phyloP scores from a whole-genome alignment of 129 eudicot genomes.

The Calendula officinalis region DNA sequence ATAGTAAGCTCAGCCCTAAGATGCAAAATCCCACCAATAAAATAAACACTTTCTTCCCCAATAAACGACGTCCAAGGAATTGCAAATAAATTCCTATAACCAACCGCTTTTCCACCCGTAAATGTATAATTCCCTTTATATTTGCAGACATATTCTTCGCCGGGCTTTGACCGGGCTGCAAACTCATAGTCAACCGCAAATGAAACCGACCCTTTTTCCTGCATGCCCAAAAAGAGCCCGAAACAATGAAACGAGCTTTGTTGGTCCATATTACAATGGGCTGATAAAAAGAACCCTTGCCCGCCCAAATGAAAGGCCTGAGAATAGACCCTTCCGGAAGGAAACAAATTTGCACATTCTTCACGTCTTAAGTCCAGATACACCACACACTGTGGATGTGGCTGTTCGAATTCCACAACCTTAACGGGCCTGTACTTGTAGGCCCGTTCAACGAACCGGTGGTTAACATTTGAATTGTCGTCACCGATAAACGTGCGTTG shows the following conservation, averaged over 20 bases:
- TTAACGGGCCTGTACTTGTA: slow-evolving; percentile 73
- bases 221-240: slow-evolving; percentile 86
- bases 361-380: slow-evolving; percentile 68
- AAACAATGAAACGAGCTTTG: slow-evolving; percentile 64
- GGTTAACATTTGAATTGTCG: slow-evolving; percentile 23
- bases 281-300: slow-evolving; percentile 78
- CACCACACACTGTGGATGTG: slow-evolving; percentile 75
- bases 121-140: slow-evolving; percentile 59
- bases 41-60: slow-evolving; percentile 59
- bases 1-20: slow-evolving; percentile 64
- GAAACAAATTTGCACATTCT: slow-evolving; percentile 58
- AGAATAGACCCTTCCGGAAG: slow-evolving; percentile 59
- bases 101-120: slow-evolving; percentile 86
- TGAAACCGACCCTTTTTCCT: slow-evolving; percentile 53
- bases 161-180: slow-evolving; percentile 58
- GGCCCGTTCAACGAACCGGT: slow-evolving; percentile 52
- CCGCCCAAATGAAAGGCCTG: slow-evolving; percentile 83
- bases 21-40: slow-evolving; percentile 63
- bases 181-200: slow-evolving; percentile 83
- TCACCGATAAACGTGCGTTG: slow-evolving; percentile 50
- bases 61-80: slow-evolving; percentile 63
- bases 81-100: slow-evolving; percentile 68
- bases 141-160: slow-evolving; percentile 51
- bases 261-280: slow-evolving; percentile 79
- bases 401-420: slow-evolving; percentile 65